phyloP scores from a whole-genome alignment of 2,329 filamentous ascomycete genomes.

The Aspergillus alliaceus region DNA sequence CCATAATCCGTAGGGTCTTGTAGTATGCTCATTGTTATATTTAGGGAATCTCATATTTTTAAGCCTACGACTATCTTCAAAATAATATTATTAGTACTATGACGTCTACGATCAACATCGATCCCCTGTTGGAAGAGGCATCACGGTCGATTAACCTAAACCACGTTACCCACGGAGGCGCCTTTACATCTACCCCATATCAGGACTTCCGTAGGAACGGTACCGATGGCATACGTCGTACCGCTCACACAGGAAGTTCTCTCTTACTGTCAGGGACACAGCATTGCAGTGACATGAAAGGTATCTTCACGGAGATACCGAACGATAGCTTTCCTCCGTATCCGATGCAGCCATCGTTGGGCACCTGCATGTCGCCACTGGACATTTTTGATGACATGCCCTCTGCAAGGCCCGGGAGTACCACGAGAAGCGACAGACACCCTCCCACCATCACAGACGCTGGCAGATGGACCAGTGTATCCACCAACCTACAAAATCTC shows the following conservation, averaged over 20 bases:
- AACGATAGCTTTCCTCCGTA: neutral
- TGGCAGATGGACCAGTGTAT: too few relatives aligned
- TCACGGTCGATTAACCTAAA: neutral
- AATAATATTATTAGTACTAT: too few relatives aligned
- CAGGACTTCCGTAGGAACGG: neutral
- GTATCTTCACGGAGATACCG: neutral
- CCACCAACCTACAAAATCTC: neutral
- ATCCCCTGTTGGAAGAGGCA: neutral
- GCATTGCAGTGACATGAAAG: neutral
- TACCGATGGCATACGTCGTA: neutral
- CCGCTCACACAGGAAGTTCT: neutral
- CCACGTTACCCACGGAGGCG: neutral
- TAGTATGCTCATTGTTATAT: too few relatives aligned
- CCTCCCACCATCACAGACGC: too few relatives aligned
- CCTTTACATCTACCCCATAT: neutral
- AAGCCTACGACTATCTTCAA: neutral
- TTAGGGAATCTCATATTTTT: too few relatives aligned
- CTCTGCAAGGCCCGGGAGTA: neutral
- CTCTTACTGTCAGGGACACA: neutral
- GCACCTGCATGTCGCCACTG: neutral
- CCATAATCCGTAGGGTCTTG: too few relatives aligned
- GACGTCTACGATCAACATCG: neutral
- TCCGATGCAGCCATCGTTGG: neutral
- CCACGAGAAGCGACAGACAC: too few relatives aligned
- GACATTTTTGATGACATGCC: neutral